Conservation (phyloP, 495 filamentous ascomycete species). For the Penicillium salamii region DNA sequence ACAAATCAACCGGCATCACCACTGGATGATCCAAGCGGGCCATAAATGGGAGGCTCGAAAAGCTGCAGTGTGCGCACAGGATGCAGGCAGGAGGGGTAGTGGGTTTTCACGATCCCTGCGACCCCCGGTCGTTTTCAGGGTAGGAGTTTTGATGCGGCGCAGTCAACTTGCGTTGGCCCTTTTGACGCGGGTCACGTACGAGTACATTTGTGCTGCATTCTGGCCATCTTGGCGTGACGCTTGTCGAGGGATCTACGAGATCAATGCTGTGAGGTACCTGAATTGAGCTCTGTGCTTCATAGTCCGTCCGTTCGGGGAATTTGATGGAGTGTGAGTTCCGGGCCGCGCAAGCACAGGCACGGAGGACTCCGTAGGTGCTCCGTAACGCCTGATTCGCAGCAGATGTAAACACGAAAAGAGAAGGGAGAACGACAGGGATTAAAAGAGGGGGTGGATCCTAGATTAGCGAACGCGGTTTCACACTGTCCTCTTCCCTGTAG, state of each 20-base stretch:
- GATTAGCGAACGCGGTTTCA: conserved; percentile 17
- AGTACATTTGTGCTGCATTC: conserved; percentile 19
- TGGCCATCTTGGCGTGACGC: conserved; percentile 41
- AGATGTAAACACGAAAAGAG: not conserved
- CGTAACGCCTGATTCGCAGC: conserved; percentile 1
- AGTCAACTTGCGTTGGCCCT: conserved; percentile 27
- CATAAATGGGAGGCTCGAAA: conserved; percentile 13
- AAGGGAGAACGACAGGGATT: conserved; percentile 17
- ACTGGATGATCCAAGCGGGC: conserved; percentile 7
- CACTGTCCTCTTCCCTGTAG: conserved; percentile 23
- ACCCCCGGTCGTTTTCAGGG: conserved; percentile 11
- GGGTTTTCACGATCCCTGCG: not conserved
- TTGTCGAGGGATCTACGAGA: conserved; percentile 25
- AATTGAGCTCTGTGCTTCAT: too few relatives aligned
- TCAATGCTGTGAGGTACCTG: not conserved
- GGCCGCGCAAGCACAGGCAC: not conserved
- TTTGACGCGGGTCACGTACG: conserved; percentile 18
- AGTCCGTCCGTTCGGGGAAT: too few relatives aligned
- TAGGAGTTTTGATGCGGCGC: conserved; percentile 23
- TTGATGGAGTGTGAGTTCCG: too few relatives aligned
- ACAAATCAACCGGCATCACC: conserved; percentile 10
- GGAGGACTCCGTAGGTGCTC: too few relatives aligned
- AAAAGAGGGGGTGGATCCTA: conserved; percentile 24
- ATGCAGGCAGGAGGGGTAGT: conserved; percentile 14
- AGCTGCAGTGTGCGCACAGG: conserved; percentile 15